Evolutionary conservation across 306 rosid species (phyloP), one percentile per base, ranked within the genome.

Genomic region (Erythrophleum fordii): DNA sequence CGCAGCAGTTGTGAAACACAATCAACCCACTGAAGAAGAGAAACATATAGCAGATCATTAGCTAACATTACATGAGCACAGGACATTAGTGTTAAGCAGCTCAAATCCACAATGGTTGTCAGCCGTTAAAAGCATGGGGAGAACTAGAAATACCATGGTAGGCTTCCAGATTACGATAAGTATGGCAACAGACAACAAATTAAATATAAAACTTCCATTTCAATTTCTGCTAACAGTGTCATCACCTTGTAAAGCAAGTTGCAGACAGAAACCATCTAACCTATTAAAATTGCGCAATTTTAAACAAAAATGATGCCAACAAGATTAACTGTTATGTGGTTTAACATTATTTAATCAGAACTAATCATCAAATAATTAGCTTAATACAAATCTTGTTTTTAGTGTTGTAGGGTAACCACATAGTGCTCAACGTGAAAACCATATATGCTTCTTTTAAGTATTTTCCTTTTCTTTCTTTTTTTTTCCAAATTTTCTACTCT

Each of bases 1-100:
- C 98, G 96, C 87, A 92, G 39, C 81, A 95, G 76, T 88, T 95
- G 99, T 53, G 99, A 88, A 83, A 93, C 91, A 71, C 99, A 95
- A 83, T 95, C 99, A 85, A 92, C 82, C 99, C 99, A 95, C 99
- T 95, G 93, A 88, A 66, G 23, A 52, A 55, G 73, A 22, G n/a
- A 85, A 60, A 88, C 69, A 86, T 10, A 79, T 14, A 72, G 68
- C 46, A 81, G 80, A 55, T 51, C 41, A 80, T 80, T 75, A 82
- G 77, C 67, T 78, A 70, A 66, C 14, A 37, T 17, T 66, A 80
- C 45, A 76, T 53, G 65, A 46, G 58, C 31, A 39, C 18, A 25
- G 58, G 79, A 70, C 17, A n/a, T 58, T 56, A 67, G 58, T 69
- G 28, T 59, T 41, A 73, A 25, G 49, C n/a, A 13, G 48, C 31